Evolutionary conservation across 306 rosid genomes (phyloP), one percentile per base, ranked within the genome.

Genomic region (Argentina anserina): DNA sequence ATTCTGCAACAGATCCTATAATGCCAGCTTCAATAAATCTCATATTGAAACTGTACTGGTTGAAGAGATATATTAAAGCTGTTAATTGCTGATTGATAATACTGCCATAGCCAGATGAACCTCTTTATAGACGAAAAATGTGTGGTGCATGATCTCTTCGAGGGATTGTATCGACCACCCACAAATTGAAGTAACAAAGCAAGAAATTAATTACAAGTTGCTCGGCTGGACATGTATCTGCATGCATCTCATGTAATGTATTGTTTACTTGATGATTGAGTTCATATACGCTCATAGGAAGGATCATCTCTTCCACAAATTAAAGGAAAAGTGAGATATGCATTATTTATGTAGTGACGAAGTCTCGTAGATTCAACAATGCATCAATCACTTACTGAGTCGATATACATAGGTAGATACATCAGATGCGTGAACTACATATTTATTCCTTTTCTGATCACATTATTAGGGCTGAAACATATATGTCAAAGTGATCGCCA

Each of bases 321-420:
- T 6, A 8, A 52, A 52, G 28, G 58, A 52, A 21, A 52, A 5
- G 18, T 12, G 34, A 56, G 36, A 56, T n/a, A n/a, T 56, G 34
- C 62, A 25, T 26, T 56, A 36, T 69, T 45, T 45, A 45, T 15
- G 2, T 28, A 67, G 6, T 46, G 59, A 68, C 11, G 62, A 17
- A 56, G 42, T 45, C 52, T 3, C 8, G 31, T 18, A 28, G 55
- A 17, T 67, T 67, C 71, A 29, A 20, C 10, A 26, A 20, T 29
- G 72, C 58, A 69, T 34, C 45, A 31, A 33, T n/a, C 33, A 31
- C 46, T 33, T 69, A 69, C 49, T 46, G 34, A 31, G 60, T 47
- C 72, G 7, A 49, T 33, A 28, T 69, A 65, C 52, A 41, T 40
- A 40, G 26, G 63, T 15, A 58, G 63, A 58, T 58, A 58, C 37